phyloP scores from a whole-genome alignment of 495 filamentous ascomycete genomes.

The Tuber umbilicatum region DNA sequence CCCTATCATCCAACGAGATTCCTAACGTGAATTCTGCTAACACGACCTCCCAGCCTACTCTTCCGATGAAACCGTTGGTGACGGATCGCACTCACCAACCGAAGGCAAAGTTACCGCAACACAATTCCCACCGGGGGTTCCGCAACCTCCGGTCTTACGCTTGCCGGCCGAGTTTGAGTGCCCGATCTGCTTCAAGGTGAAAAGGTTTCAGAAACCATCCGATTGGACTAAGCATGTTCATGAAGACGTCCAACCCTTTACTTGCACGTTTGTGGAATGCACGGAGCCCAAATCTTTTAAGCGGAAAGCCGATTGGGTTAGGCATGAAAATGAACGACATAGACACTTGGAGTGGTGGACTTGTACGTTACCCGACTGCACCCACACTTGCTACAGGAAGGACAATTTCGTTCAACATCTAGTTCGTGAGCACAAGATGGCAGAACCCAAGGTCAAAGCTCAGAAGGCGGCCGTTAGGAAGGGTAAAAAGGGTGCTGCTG shows the following conservation, averaged over 20 bases:
- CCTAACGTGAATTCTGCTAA: slow-evolving; percentile 5
- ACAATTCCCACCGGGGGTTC: slow-evolving; percentile 74
- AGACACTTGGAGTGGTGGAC: slow-evolving; percentile 90
- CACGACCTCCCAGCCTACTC: slow-evolving; percentile 30
- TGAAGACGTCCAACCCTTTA: slow-evolving; percentile 92
- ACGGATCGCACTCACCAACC: slow-evolving; percentile 55
- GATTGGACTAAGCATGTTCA: slow-evolving; percentile 98
- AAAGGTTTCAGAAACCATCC: slow-evolving; percentile 88
- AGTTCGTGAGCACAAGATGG: slow-evolving; percentile 84
- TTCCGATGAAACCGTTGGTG: slow-evolving; percentile 53
- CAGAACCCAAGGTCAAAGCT: slow-evolving; percentile 62
- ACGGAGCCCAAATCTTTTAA: slow-evolving; percentile 91
- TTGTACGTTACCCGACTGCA: slow-evolving; percentile 73
- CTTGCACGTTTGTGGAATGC: slow-evolving; percentile 82
- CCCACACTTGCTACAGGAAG: slow-evolving; percentile 78
- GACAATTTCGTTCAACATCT: slow-evolving; percentile 96
- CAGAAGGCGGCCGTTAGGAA: slow-evolving; percentile 43
- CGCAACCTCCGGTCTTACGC: slow-evolving; percentile 67
- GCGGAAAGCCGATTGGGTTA: slow-evolving; percentile 93
- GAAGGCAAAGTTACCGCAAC: slow-evolving; percentile 63
- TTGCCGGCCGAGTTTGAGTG: slow-evolving; percentile 92
- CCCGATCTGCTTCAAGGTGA: slow-evolving; percentile 79
- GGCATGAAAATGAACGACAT: slow-evolving; percentile 91
- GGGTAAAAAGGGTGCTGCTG: slow-evolving; percentile 53
- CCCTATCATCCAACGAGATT: not conserved